A percentile compares a stretch with the other conserved stretches of the same genome.
phyloP scores from a whole-genome alignment of 495 filamentous ascomycete genomes.

The Cudoniella acicularis region DNA sequence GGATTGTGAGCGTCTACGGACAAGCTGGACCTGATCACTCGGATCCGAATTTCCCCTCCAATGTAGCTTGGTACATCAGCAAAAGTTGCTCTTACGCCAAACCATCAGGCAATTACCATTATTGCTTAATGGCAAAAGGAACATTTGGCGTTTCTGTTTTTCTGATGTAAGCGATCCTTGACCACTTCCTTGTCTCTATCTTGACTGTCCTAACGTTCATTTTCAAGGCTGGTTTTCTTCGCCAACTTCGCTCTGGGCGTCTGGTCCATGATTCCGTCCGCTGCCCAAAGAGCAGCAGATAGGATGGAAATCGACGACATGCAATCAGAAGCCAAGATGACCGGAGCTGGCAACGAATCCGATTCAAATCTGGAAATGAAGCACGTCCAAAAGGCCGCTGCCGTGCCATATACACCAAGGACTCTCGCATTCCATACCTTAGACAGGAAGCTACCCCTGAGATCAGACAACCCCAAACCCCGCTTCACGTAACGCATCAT shows the following conservation, averaged over 20 bases:
- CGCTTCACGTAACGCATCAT: neutral
- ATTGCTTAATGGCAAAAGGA: slow-evolving; percentile 74
- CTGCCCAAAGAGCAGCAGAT: slow-evolving; percentile 23
- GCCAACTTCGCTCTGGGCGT: slow-evolving; percentile 52
- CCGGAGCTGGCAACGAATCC: slow-evolving; percentile 23
- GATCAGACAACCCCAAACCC: slow-evolving; percentile 9
- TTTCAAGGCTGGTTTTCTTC: slow-evolving; percentile 48
- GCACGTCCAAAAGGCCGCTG: slow-evolving; percentile 29
- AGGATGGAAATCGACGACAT: slow-evolving; percentile 35
- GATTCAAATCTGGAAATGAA: slow-evolving; percentile 42
- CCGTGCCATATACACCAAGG: slow-evolving; percentile 45
- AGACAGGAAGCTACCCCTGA: slow-evolving; percentile 43
- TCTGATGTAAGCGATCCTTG: slow-evolving; percentile 56
- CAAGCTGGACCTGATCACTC: slow-evolving; percentile 79
- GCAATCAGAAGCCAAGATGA: slow-evolving; percentile 27
- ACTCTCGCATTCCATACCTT: slow-evolving; percentile 53
- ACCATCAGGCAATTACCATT: slow-evolving; percentile 49
- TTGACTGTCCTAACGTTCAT: neutral
- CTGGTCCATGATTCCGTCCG: slow-evolving; percentile 60
- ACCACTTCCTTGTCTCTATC: slow-evolving; percentile 10
- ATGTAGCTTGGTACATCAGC: slow-evolving; percentile 78
- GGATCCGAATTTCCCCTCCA: slow-evolving; percentile 65
- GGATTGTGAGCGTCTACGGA: slow-evolving; percentile 59
- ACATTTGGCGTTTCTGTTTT: slow-evolving; percentile 67
- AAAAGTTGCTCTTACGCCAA: slow-evolving; percentile 68